Evolutionary conservation across 2,329 filamentous ascomycete species (phyloP).

Genomic region (Hyphodiscus sp.): DNA sequence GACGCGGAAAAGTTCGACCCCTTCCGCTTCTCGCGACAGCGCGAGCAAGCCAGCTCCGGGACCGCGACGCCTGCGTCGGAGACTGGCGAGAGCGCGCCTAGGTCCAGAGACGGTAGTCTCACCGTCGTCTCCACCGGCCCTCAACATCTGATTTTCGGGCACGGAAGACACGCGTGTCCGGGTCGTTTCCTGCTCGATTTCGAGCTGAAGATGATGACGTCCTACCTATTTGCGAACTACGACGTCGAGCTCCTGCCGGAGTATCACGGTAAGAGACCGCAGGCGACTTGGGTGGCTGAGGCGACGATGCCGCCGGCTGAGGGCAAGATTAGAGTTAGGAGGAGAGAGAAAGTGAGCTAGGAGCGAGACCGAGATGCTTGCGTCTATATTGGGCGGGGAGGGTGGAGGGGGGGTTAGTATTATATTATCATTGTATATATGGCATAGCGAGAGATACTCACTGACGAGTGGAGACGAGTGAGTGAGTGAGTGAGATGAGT

Average conservation of each 20-base stretch:
- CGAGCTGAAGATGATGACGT: slow-evolving; percentile 23
- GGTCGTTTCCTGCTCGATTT: slow-evolving; percentile 25
- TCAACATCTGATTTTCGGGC: slow-evolving; percentile 19
- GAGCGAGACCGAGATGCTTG: too few species aligned
- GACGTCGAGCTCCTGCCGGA: slow-evolving; percentile 21
- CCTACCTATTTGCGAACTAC: slow-evolving; percentile 15
- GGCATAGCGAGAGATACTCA: too few species aligned
- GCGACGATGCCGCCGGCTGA: slow-evolving; percentile 22
- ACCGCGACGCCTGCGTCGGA: neutral
- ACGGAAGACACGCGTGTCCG: slow-evolving; percentile 26
- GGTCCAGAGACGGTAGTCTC: neutral
- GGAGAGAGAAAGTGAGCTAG: neutral
- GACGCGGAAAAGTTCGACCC: slow-evolving; percentile 11
- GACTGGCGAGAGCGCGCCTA: neutral
- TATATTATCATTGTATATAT: too few species aligned
- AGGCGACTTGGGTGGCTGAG: slow-evolving; percentile 25
- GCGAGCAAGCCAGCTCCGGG: neutral
- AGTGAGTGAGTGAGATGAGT: too few species aligned
- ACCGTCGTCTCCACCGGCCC: slow-evolving; percentile 17
- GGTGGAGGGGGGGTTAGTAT: too few species aligned
- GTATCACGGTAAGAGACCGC: slow-evolving; percentile 16
- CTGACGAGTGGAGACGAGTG: too few species aligned
- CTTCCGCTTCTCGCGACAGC: slow-evolving; percentile 8
- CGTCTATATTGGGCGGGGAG: too few species aligned
- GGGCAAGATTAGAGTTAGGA: slow-evolving; percentile 20